Evolutionary conservation across 768 basidiomycete species (phyloP), one percentile per base, ranked within the genome.

Genomic region (Psilocybe sp.): DNA sequence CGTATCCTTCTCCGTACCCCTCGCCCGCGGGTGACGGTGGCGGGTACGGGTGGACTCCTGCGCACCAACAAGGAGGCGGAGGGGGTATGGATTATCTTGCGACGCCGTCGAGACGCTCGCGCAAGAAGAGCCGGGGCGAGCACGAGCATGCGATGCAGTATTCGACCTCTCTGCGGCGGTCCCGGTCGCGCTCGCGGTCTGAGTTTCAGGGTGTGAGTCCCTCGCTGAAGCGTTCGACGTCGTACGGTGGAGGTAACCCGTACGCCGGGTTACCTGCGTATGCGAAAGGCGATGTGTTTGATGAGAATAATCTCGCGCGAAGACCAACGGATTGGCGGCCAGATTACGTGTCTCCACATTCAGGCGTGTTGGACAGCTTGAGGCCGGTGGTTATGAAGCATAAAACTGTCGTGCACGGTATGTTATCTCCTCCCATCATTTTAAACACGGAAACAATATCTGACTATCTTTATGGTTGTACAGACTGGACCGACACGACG

Each of bases 251-350:
- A 41, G 42, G 32, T 40, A 14, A 14, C 45, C 8, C 44, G 34
- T 16, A 46, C 47, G 11, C 35, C 46, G 1, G 18, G 42, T 10
- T 55, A 4, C 64, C 65, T 1, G 57, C 46, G 28, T 64, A 64
- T 39, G 49, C 59, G 16, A 61, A 61, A 12, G 54, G 50, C 1
- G 70, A 73, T 32, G 38, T 54, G 6, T 74, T 64, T 46, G 61
- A 60, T 40, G 60, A 60, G 42, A 55, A 61, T 15, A 74, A 76
- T 47, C 57, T 74, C 4, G 66, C 74, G 18, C 59, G 64, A 46
- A 58, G 75, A 11, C 75, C 75, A 33, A 51, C 64, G 16, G 75
- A 77, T 56, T 77, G 75, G 75, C 65, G 75, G 43, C 63, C 69
- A 3, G 75, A 74, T 47, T 77, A 60, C 60, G 15, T 56, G 68